Base-by-base conservation (phyloP, 2,329 filamentous ascomycete genomes). In the Mycogone perniciosa region DNA sequence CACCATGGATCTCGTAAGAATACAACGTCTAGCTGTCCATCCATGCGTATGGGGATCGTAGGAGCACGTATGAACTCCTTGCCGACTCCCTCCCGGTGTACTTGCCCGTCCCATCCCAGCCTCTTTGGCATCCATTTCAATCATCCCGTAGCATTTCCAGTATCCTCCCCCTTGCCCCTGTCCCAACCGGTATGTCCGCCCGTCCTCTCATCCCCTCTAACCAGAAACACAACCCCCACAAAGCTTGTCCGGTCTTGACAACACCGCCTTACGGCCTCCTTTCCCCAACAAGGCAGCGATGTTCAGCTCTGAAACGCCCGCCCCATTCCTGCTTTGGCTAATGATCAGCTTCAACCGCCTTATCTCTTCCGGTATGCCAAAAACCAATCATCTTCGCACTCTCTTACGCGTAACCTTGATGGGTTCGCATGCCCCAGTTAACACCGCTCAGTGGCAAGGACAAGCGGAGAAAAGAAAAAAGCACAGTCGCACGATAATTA, bases 161-260 rank as follows among this genome's bases (percentile, higher is more conserved):
- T 35, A 7, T 39, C 37, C 37, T 41, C 47, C 30, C 20, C 56
- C 49, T 52, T 44, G 53, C 54, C 48, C 48, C 54, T 53, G 54
- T 54, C 51, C 13, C 11, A 20, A 41, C 30, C n/a, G 31, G 30
- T 26, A 34, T 35, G 43, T 27, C 41, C 41, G 30, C 20, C 13
- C n/a, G 11, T 8, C 41, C 48, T 8, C 54, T 37, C 46, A 53
- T 45, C 53, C 56, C 54, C 37, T n/a, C 9, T 10, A 39, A 39
- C 9, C 8, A 39, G 34, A 56, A 34, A n/a, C 31, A 13, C 30
- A 13, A 34, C 29, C 11, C 30, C 59, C 58, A 63, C 61, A 68
- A 68, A 69, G 66, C 66, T 67, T 69, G 65, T 68, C 65, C 59
- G 37, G 63, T 62, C 65, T 66, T 66, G 64, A 67, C 64, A 67